Evolutionary conservation across 257 asterid genomes (phyloP), one percentile per base, ranked within the genome.

Genomic region (Jacaranda mimosifolia): DNA sequence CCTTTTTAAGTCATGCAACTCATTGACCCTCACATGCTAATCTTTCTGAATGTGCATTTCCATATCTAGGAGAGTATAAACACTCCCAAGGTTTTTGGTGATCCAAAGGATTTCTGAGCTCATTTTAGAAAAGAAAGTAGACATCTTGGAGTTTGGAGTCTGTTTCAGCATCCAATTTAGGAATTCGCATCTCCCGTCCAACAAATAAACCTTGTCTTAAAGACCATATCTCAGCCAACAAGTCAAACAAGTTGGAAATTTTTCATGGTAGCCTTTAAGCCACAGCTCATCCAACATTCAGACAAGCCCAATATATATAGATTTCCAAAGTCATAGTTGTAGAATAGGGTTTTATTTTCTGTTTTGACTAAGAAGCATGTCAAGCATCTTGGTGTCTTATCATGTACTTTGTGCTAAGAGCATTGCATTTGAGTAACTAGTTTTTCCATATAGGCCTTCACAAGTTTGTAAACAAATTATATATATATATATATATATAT

Each of bases 261-360:
- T 39, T 39, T 15, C 38, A 39, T 6, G 4, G n/a, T 17, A 18
- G 21, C 0, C 59, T 69, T 69, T 10, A 2, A 55, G 48, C 62
- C 17, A 7, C 13, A 11, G 74, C 35, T 35, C n/a, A 9, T 36
- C 59, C 13, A 2, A 6, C 8, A 36, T 39, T 39, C 39, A n/a
- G 70, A n/a, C 51, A 38, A 39, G 45, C 43, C 18, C 67, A 62
- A 1, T 63, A 38, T 38, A 3, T 48, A 3, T 48, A 45, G 39
- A 51, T 46, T 15, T 45, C 71, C 39, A n/a, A 72, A n/a, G 43
- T 62, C 52, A 39, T 46, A 38, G 48, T 42, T n/a, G 53, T 45
- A 77, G 7, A 70, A 69, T 49, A 62, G 21, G 15, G 81, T 38
- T 72, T 15, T 55, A 32, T 40, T n/a, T 43, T 63, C 10, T 64